phyloP scores from a whole-genome alignment of 495 filamentous ascomycete genomes.

The Daldinia loculata region DNA sequence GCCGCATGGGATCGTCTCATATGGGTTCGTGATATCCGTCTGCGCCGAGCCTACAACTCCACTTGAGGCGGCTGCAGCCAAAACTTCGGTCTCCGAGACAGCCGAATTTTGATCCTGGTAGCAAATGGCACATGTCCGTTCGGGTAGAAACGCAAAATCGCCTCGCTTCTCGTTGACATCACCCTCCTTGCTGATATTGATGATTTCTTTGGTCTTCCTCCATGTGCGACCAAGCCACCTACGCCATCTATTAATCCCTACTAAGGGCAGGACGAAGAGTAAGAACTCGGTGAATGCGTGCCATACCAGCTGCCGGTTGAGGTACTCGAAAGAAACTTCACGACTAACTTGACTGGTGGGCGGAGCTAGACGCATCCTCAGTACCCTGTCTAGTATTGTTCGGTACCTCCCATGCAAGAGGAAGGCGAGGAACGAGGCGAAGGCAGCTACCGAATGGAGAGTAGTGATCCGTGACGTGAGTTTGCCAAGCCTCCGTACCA shows the following conservation, averaged over 20 bases:
- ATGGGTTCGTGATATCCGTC: constrained; percentile 96
- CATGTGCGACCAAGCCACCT: constrained; percentile 86
- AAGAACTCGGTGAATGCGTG: constrained; percentile 99
- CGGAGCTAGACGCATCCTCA: constrained; percentile 86
- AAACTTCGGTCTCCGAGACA: constrained; percentile 71
- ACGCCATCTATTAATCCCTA: constrained; percentile 92
- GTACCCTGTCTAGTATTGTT: constrained; percentile 85
- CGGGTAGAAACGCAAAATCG: constrained; percentile 84
- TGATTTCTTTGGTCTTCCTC: constrained; percentile 73
- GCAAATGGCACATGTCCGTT: constrained; percentile 97
- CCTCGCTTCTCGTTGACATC: constrained; percentile 66
- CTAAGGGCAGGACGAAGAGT: constrained; percentile 90
- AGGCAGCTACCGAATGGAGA: constrained; percentile 78
- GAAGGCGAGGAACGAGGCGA: constrained; percentile 88
- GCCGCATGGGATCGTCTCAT: constrained; percentile 89
- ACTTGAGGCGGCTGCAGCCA: constrained; percentile 68
- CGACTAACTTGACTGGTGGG: constrained; percentile 82
- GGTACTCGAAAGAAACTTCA: constrained; percentile 95
- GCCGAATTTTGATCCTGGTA: constrained; percentile 89
- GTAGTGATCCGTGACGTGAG: constrained; percentile 75
- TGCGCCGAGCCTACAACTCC: constrained; percentile 87
- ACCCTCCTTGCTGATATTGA: constrained; percentile 58
- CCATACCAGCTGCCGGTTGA: constrained; percentile 98
- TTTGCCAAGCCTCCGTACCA: constrained; percentile 67
- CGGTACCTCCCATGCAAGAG: constrained; percentile 89